Percentiles rank a stretch among this genome's conserved stretches.
Conservation (phyloP, 2,329 filamentous ascomycete species). For the Colletotrichum abscissum region DNA sequence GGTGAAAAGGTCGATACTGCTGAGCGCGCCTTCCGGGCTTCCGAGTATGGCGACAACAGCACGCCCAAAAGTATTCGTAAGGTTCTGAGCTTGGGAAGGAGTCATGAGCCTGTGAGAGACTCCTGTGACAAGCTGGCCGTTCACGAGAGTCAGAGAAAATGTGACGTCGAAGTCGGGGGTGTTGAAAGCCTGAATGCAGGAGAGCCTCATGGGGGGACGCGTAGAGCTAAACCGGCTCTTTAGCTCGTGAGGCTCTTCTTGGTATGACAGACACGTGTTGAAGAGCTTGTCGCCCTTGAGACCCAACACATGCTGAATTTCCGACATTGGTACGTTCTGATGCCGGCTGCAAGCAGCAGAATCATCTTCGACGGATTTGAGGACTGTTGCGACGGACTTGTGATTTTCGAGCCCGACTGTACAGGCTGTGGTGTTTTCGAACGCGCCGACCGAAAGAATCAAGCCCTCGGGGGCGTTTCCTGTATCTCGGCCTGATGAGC, state of each 20-base stretch:
- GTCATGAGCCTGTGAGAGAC: slow-evolving; percentile 57
- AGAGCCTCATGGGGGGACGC: slow-evolving; percentile 43
- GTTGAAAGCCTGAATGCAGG: slow-evolving; percentile 52
- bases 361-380: slow-evolving; percentile 48
- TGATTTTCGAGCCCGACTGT: slow-evolving; percentile 45
- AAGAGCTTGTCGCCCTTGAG: slow-evolving; percentile 57
- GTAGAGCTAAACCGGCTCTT: slow-evolving; percentile 47
- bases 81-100: slow-evolving; percentile 55
- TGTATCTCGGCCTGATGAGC: slow-evolving; percentile 56
- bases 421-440: slow-evolving; percentile 53
- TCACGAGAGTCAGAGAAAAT: slow-evolving; percentile 55
- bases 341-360: slow-evolving; percentile 47
- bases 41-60: slow-evolving; percentile 60
- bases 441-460: slow-evolving; percentile 57
- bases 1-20: slow-evolving; percentile 63
- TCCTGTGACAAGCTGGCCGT: slow-evolving; percentile 54
- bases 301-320: slow-evolving; percentile 59
- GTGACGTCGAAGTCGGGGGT: slow-evolving; percentile 60
- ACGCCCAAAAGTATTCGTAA: slow-evolving; percentile 64
- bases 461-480: slow-evolving; percentile 54
- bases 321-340: slow-evolving; percentile 57
- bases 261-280: slow-evolving; percentile 63
- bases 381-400: slow-evolving; percentile 45
- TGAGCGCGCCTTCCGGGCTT: slow-evolving; percentile 53
- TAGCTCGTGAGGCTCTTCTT: slow-evolving; percentile 51